Evolutionary conservation across 1,284 basidiomycete species (phyloP).

Genomic region (Chiua sp.): DNA sequence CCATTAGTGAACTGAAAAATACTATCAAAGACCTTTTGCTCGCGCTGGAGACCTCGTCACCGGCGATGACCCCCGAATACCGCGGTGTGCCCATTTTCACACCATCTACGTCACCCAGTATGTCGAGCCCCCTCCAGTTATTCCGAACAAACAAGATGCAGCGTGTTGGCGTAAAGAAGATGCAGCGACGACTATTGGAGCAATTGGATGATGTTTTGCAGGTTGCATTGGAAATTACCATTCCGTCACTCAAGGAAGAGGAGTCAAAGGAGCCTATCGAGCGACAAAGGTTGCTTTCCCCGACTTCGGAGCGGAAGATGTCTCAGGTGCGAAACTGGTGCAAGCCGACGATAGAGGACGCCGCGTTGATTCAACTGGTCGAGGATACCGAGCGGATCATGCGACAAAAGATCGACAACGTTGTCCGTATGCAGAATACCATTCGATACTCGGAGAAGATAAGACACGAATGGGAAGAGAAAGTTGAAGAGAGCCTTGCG

Average conservation of each 20-base stretch:
- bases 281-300: constrained; percentile 88
- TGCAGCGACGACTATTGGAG: constrained; percentile 81
- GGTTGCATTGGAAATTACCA: constrained; percentile 82
- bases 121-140: constrained; percentile 72
- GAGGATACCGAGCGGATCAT: constrained; percentile 90
- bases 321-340: constrained; percentile 84
- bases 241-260: constrained; percentile 91
- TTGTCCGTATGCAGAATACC: constrained; percentile 97
- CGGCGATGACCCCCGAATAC: constrained; percentile 74
- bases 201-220: constrained; percentile 87
- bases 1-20: constrained; percentile 83
- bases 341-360: constrained; percentile 85
- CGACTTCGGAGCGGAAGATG: constrained; percentile 84
- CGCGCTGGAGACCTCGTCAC: constrained; percentile 69
- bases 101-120: constrained; percentile 68
- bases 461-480: constrained; percentile 96
- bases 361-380: constrained; percentile 81
- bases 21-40: constrained; percentile 78
- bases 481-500: constrained; percentile 73
- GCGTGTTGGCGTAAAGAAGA: constrained; percentile 79
- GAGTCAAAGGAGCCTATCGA: constrained; percentile 92
- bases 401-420: constrained; percentile 93
- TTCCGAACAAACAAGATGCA: constrained; percentile 80
- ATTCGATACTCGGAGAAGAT: constrained; percentile 98
- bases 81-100: constrained; percentile 86